Base-by-base conservation (phyloP, 2,329 filamentous ascomycete species). In the Falciphora oryzae region DNA sequence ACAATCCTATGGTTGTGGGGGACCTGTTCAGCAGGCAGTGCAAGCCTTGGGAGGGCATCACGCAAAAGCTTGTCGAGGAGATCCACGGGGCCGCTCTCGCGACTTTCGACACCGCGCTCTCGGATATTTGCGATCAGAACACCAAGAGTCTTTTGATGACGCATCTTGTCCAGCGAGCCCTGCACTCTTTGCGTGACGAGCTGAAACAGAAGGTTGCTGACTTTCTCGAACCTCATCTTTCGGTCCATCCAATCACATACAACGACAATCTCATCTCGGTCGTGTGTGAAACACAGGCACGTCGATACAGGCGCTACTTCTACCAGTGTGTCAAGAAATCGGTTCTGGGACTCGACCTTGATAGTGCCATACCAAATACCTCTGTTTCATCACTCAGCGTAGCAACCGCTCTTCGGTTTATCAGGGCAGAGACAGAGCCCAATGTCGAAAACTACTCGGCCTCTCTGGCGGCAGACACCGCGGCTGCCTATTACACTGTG, bases 401-500 rank as follows among this genome's bases (percentile, higher is more conserved):
- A 50, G 18, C 4, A 6, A 4, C 2, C 8, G 38, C 44, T 10
- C 18, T 50, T 8, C 4, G 18, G 5, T 14, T 18, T 50, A 7
- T 50, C 44, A 50, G 44, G 59, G 13, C 28, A 28, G 1, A 63
- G 64, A 67, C 64, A 7, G 73, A 77, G 66, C 67, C 66, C 4
- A 71, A 79, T 64, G 77, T 78, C 74, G 71, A 75, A 50, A 65
- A 63, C 1, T 75, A 72, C 65, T 77, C 77, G 4, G 75, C 75
- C 27, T 75, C 72, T 0, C 72, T 77, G 63, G 76, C 75, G 16
- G 65, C 76, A 10, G 74, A 79, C 64, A 75, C 72, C 59, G 78
- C 80, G 75, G 68, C 78, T 61, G 77, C 78, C 1, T 81, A 79
- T 67, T 81, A 81, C 70, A 77, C 79, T 69, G 70, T 73, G 8